Percentiles rank a stretch among this genome's conserved stretches.
Conservation (phyloP, 768 basidiomycete species). For the Tephrocybe sp. region DNA sequence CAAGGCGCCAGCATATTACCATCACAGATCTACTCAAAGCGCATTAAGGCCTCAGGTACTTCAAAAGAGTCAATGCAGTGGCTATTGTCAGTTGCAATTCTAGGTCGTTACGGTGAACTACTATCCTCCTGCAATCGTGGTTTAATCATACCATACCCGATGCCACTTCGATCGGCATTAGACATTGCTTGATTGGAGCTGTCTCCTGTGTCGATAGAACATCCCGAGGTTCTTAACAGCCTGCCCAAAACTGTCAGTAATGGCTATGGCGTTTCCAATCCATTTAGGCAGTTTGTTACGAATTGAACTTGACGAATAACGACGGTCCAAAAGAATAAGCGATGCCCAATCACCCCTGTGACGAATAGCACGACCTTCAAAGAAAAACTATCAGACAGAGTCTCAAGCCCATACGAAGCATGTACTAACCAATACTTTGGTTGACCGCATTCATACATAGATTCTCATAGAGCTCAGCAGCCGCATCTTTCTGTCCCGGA, state of each 20-base stretch:
- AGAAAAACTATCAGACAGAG: neutral
- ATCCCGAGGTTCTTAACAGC: slow-evolving; percentile 64
- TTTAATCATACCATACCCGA: too few species aligned
- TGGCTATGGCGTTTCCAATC: slow-evolving; percentile 67
- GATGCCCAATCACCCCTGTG: slow-evolving; percentile 92
- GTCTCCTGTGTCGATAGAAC: slow-evolving; percentile 65
- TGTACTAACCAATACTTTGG: slow-evolving; percentile 84
- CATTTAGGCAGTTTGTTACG: slow-evolving; percentile 85
- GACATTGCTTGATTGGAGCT: too few species aligned
- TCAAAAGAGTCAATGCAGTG: too few species aligned
- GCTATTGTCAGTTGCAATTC: too few species aligned
- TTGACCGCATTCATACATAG: slow-evolving; percentile 95
- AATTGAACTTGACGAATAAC: slow-evolving; percentile 72
- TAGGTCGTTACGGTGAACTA: too few species aligned
- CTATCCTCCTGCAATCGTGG: too few species aligned
- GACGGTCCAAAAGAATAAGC: slow-evolving; percentile 81
- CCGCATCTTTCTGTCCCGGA: slow-evolving; percentile 59
- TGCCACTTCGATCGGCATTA: too few species aligned
- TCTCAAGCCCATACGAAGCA: neutral
- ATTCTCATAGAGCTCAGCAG: slow-evolving; percentile 84
- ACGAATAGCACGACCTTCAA: slow-evolving; percentile 85
- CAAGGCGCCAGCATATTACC: too few species aligned
- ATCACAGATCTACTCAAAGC: too few species aligned
- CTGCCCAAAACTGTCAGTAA: slow-evolving; percentile 69
- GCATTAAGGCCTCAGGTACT: too few species aligned